Evolutionary conservation across 768 basidiomycete species (phyloP).

Genomic region (Tulasnella sp.): DNA sequence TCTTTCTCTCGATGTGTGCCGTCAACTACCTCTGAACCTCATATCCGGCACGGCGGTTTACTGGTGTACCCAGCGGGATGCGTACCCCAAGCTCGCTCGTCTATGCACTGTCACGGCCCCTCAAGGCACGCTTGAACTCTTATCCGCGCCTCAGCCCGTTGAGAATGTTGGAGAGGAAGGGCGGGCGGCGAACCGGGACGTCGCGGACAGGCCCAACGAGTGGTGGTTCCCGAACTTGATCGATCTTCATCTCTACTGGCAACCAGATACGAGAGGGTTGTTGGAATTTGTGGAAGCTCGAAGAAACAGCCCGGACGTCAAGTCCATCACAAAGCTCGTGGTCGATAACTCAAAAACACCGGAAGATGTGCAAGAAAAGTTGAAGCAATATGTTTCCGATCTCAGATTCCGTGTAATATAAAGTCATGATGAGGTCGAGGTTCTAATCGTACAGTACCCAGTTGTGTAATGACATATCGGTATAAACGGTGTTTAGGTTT

Average conservation of each 20-base stretch:
- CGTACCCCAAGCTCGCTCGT: neutral
- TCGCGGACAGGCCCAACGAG: neutral
- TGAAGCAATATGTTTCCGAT: neutral
- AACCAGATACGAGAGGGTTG: neutral
- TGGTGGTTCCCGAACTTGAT: neutral
- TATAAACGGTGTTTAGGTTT: too few species aligned
- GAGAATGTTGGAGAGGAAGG: neutral
- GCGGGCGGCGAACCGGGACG: neutral
- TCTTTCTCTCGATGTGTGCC: too few species aligned
- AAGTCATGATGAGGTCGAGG: neutral
- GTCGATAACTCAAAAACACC: neutral
- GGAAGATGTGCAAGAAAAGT: neutral
- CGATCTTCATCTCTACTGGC: neutral
- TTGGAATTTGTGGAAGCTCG: neutral
- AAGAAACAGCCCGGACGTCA: neutral
- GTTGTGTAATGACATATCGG: too few species aligned
- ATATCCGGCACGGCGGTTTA: neutral
- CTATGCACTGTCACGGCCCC: neutral
- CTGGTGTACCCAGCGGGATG: neutral
- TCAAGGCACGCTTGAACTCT: neutral
- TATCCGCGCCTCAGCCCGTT: neutral
- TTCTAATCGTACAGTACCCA: too few species aligned
- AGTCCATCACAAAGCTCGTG: neutral
- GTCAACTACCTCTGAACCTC: too few species aligned
- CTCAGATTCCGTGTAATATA: neutral